These are phyloP conservation scores for Phaeosphaeria sp. DNA, from an alignment of 2,329 filamentous ascomycete genomes.

Conservation along the genomic window DNA sequence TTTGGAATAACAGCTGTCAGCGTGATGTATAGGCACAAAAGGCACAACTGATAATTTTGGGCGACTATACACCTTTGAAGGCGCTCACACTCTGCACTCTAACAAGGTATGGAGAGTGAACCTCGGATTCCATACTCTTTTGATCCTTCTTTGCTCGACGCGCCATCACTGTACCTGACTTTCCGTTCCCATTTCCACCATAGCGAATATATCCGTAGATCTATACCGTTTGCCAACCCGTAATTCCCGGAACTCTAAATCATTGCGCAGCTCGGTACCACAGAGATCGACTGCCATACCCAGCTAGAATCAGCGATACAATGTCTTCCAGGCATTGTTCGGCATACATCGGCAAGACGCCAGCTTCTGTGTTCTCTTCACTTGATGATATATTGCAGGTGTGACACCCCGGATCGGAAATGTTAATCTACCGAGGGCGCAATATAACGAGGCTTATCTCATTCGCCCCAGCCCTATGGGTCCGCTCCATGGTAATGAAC, in stretches of 20 bases:
- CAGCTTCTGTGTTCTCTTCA: neutral
- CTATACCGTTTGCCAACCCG: neutral
- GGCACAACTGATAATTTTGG: neutral
- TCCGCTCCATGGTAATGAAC: conserved; percentile 2
- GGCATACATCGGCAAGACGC: conserved; percentile 1
- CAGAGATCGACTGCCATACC: neutral
- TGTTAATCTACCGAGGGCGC: conserved; percentile 4
- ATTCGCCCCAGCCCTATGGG: conserved; percentile 6
- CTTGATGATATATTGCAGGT: conserved; percentile 5
- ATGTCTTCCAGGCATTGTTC: neutral
- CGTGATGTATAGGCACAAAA: conserved; percentile 7
- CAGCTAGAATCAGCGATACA: neutral
- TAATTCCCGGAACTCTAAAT: neutral
- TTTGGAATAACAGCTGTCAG: conserved; percentile 24
- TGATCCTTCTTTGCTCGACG: neutral
- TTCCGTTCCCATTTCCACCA: no score
- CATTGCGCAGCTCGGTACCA: neutral
- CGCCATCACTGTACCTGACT: no score
- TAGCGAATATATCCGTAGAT: neutral
- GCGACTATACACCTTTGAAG: neutral
- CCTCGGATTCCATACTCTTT: no score
- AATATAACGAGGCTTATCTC: conserved; percentile 6
- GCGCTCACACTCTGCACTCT: neutral
- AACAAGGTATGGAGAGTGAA: no score
- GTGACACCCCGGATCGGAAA: conserved; percentile 9